phyloP scores from a whole-genome alignment of 306 rosid species.

The Potentilla sterilis region DNA sequence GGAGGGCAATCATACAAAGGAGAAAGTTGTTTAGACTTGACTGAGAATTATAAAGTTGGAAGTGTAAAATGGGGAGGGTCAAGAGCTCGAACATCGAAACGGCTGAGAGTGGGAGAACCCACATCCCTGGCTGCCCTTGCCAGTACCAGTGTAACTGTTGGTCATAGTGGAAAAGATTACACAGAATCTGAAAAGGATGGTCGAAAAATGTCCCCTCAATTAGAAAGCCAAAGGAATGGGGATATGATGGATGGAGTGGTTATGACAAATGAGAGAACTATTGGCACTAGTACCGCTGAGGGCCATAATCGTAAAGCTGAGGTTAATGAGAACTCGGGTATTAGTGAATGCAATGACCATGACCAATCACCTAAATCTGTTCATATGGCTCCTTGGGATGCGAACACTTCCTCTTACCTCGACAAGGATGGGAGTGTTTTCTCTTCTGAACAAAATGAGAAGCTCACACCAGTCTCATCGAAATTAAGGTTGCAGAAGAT shows the following conservation, averaged over 20 bases:
- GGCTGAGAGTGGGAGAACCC: constrained; percentile 54
- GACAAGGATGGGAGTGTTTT: constrained; percentile 34
- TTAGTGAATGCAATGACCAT: constrained; percentile 37
- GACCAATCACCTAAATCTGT: constrained; percentile 46
- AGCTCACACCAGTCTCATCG: constrained; percentile 44
- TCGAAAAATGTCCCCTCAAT: constrained; percentile 28
- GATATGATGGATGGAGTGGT: constrained; percentile 36
- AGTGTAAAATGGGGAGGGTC: constrained; percentile 80
- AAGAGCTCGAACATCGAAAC: constrained; percentile 76
- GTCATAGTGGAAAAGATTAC: constrained; percentile 40
- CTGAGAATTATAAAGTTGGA: constrained; percentile 40
- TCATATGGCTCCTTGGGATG: constrained; percentile 34
- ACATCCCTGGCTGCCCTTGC: constrained; percentile 42
- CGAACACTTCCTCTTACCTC: constrained; percentile 29
- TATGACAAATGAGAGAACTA: constrained; percentile 31
- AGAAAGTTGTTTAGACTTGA: constrained; percentile 39
- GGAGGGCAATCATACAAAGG: constrained; percentile 31
- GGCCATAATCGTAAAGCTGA: constrained; percentile 35
- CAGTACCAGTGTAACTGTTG: constrained; percentile 36
- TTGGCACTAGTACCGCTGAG: constrained; percentile 36
- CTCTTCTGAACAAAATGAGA: constrained; percentile 43
- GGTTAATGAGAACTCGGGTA: constrained; percentile 33
- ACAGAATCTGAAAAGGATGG: constrained; percentile 45
- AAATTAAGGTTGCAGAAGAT: constrained; percentile 60
- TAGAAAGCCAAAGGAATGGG: constrained; percentile 36